These are phyloP conservation scores for Teunomyces aglyptinius DNA, from an alignment of 805 yeast genomes.

Conservation along the genomic window DNA sequence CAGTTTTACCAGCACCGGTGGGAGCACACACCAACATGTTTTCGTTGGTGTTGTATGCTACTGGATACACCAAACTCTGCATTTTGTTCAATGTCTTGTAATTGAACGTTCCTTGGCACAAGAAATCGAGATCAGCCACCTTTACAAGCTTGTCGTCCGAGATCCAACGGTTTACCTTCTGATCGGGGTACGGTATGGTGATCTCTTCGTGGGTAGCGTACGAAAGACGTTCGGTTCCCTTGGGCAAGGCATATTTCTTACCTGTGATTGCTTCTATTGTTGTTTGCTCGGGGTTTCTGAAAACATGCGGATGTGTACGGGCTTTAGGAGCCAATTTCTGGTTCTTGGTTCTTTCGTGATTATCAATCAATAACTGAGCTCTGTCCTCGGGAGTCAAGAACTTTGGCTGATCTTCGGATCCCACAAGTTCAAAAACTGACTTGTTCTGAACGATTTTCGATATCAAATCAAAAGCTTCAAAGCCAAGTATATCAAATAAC, in stretches of 20 bases:
- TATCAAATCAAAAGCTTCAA: slow-evolving; percentile 80
- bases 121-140: slow-evolving; percentile 63
- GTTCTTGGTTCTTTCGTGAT: slow-evolving; percentile 49
- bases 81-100: slow-evolving; percentile 78
- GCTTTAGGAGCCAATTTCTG: slow-evolving; percentile 46
- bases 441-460: slow-evolving; percentile 56
- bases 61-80: slow-evolving; percentile 88
- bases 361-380: slow-evolving; percentile 49
- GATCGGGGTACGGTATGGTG: slow-evolving; percentile 71
- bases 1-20: slow-evolving; percentile 97
- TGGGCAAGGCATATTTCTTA: slow-evolving; percentile 73
- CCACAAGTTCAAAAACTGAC: slow-evolving; percentile 9
- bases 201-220: slow-evolving; percentile 75
- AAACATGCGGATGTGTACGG: slow-evolving; percentile 83
- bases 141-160: slow-evolving; percentile 49
- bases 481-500: slow-evolving; percentile 79
- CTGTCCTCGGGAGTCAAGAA: slow-evolving; percentile 56
- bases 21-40: slow-evolving; percentile 97
- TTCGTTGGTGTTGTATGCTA: slow-evolving; percentile 89
- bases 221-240: slow-evolving; percentile 69
- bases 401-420: slow-evolving; percentile 8
- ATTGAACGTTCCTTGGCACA: slow-evolving; percentile 84
- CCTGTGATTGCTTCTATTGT: slow-evolving; percentile 59
- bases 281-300: slow-evolving; percentile 52
- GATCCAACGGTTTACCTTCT: slow-evolving; percentile 42